Conservation (phyloP, 1,284 basidiomycete species). For the Waitea zeae region DNA sequence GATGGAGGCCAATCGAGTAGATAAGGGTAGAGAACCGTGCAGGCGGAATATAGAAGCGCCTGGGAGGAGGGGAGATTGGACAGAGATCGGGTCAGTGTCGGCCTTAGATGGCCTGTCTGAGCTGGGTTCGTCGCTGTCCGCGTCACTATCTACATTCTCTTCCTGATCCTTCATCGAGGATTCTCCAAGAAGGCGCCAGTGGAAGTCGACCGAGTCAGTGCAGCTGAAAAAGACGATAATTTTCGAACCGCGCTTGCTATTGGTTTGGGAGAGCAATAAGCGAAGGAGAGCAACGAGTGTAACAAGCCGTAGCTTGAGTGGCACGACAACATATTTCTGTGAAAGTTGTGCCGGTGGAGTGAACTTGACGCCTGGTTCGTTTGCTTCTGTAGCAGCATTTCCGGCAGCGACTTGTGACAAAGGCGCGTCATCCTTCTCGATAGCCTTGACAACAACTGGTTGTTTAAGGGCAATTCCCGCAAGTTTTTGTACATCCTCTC, state of each 20-base stretch:
- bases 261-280: conserved; percentile 47
- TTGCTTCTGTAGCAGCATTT: conserved; percentile 3
- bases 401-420: conserved; percentile 5
- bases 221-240: conserved; percentile 95
- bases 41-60: conserved; percentile 77
- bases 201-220: conserved; percentile 95
- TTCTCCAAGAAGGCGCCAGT: conserved; percentile 79
- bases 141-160: conserved; percentile 10
- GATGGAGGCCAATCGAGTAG: conserved; percentile 69
- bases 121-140: conserved; percentile 15
- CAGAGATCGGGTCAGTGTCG: conserved; percentile 26
- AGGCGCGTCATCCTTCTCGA: conserved; percentile 23
- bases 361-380: conserved; percentile 39
- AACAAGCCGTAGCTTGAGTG: conserved; percentile 87
- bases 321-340: conserved; percentile 89
- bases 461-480: conserved; percentile 67
- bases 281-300: conserved; percentile 76
- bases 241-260: conserved; percentile 29
- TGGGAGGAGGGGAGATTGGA: conserved; percentile 65
- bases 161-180: conserved; percentile 41
- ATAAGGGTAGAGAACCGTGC: conserved; percentile 82
- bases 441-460: conserved; percentile 60
- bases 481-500: conserved; percentile 87
- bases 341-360: conserved; percentile 88
- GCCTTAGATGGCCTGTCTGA: conserved; percentile 9